These are phyloP conservation scores for Globisporangium perplexum DNA, from an alignment of 352 stramenopile genomes.

Conservation along the genomic window DNA sequence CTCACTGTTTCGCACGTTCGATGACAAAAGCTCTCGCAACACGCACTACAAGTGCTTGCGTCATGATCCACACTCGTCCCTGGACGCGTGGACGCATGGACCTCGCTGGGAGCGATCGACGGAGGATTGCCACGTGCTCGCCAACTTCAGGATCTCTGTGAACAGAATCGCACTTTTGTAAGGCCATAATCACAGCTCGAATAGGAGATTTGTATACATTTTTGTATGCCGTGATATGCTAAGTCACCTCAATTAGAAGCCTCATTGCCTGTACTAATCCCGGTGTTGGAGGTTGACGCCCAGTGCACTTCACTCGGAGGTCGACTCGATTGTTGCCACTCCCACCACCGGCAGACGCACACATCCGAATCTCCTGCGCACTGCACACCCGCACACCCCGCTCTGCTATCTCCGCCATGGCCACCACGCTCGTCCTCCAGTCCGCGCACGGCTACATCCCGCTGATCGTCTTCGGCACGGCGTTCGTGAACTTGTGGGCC, in stretches of 20 bases:
- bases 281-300: background rate
- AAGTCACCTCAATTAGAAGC: background rate
- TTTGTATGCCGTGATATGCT: background rate
- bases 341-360: background rate
- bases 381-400: background rate
- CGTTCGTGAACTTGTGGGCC: conserved; percentile 56
- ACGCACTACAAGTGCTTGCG: too few species aligned
- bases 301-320: too few species aligned
- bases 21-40: too few species aligned
- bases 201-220: background rate
- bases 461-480: conserved; percentile 44
- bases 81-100: too few species aligned
- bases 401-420: conserved; percentile 6
- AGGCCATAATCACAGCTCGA: background rate
- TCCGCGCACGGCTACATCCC: conserved; percentile 57
- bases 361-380: background rate
- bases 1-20: too few species aligned
- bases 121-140: too few species aligned
- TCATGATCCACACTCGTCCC: too few species aligned
- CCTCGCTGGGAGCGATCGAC: too few species aligned
- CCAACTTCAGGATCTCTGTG: too few species aligned
- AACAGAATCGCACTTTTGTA: too few species aligned
- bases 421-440: conserved; percentile 41
- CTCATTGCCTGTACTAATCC: background rate
- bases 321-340: too few species aligned